Base-by-base conservation (phyloP, 2,329 filamentous ascomycete species). In the Paramyrothecium sp. region DNA sequence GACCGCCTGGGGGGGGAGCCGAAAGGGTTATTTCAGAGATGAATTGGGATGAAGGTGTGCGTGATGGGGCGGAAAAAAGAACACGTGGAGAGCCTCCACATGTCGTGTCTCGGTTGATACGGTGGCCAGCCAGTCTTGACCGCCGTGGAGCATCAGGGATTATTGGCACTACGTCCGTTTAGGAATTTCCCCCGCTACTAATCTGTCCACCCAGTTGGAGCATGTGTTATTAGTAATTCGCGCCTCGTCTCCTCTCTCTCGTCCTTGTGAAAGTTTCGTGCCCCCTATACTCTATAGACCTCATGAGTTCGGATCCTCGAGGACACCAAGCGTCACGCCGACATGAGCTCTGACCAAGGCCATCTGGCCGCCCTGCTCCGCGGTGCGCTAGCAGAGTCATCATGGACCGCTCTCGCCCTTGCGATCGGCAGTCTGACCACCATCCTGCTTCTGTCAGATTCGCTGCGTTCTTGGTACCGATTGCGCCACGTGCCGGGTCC, bases 401-500 rank as follows among this genome's bases (percentile, higher is more conserved):
- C 2, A 48, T 47, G 23, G 53, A 53, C 51, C 19, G 50, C 12
- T 56, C 49, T 51, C 57, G 59, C 33, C 33, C 33, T 38, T 8
- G 33, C 41, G 56, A 26, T 62, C 56, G 59, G 58, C 58, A 3
- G 61, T 16, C 33, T 38, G 33, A 38, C 26, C 13, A 19, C 49
- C 16, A 7, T 60, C 4, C 11, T 61, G 22, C 58, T 63, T n/a
- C 7, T 66, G 2, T 55, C 54, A 1, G 54, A 66, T 16, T 49
- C 61, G 0, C 34, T 63, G 21, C 60, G 58, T 3, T 16, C 51
- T 1, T 73, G 71, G 70, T 63, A 67, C 55, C 69, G 69, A 44
- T 64, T 74, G 33, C 70, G 66, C 8, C 69, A 74, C 54, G 58
- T 74, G 21, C 72, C 71, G 0, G 72, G 71, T 1, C 72, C 72